These are phyloP conservation scores for Carex cristatella DNA, from an alignment of 176 grass and related monocot species.

Conservation along the genomic window DNA sequence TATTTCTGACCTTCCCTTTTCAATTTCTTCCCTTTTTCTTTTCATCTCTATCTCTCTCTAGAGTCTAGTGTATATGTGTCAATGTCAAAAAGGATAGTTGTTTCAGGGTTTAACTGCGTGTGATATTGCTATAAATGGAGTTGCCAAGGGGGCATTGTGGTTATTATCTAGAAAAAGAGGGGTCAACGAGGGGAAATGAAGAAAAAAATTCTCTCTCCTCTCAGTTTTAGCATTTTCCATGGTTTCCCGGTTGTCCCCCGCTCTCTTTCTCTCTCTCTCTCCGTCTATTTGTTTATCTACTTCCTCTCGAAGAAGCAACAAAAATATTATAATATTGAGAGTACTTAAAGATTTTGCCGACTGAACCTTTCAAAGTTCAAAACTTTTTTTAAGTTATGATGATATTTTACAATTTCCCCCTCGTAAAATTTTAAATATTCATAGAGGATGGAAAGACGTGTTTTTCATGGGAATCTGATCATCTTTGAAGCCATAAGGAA, in stretches of 20 bases:
- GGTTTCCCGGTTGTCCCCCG: conserved; percentile 7
- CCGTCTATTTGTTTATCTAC: too few species aligned
- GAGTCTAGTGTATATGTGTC: background rate
- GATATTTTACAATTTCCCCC: background rate
- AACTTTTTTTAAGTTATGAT: background rate
- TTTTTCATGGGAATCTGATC: background rate
- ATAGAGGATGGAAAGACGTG: background rate
- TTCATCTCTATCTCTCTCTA: conserved; percentile 39
- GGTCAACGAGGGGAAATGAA: conserved; percentile 23
- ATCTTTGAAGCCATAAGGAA: background rate
- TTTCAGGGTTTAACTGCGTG: background rate
- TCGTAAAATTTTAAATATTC: background rate
- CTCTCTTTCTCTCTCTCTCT: background rate
- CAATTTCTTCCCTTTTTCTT: conserved; percentile 41
- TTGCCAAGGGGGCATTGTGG: background rate
- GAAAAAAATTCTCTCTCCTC: background rate
- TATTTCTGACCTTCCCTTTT: conserved; percentile 55
- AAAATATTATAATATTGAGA: background rate
- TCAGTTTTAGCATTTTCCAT: background rate
- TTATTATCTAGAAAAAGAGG: background rate
- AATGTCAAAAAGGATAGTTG: background rate
- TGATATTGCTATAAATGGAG: conserved; percentile 12
- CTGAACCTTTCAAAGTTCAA: background rate
- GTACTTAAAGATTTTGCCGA: background rate
- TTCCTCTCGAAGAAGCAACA: background rate